Percentiles rank a stretch among this genome's conserved stretches.
These are phyloP conservation scores for Oropetium thomaeum DNA, from an alignment of 176 grass and related monocot species.

Conservation along the genomic window DNA sequence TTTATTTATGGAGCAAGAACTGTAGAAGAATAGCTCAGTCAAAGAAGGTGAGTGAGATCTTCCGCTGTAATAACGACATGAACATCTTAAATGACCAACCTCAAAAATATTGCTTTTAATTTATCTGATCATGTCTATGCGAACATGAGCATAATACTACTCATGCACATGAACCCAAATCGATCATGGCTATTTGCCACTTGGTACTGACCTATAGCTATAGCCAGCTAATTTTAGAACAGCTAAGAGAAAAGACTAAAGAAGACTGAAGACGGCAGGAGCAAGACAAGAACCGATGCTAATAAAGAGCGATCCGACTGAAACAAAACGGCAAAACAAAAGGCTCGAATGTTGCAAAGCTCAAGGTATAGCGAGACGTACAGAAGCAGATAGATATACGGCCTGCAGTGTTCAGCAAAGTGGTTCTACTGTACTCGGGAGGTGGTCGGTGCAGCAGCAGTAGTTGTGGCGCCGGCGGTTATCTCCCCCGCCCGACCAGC, in stretches of 20 bases:
- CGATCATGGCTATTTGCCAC: conserved; percentile 4
- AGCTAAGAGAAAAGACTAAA: not conserved
- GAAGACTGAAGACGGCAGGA: not conserved
- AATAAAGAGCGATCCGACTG: not conserved
- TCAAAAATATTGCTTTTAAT: conserved; percentile 4
- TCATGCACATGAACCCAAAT: not conserved
- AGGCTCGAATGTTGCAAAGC: conserved; percentile 41
- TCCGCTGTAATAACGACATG: not conserved
- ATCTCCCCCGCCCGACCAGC: conserved; percentile 15
- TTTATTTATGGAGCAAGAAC: conserved; percentile 5
- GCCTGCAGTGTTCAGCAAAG: not conserved
- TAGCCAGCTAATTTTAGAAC: conserved; percentile 10
- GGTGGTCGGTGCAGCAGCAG: conserved; percentile 27
- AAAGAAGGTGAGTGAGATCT: conserved; percentile 3
- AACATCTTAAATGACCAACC: conserved; percentile 10
- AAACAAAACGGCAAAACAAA: conserved; percentile 40
- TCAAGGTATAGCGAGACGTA: conserved; percentile 46
- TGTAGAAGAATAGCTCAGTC: conserved; percentile 14
- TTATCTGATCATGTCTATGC: not conserved
- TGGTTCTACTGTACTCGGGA: conserved; percentile 53
- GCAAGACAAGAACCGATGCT: not conserved
- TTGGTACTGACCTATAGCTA: conserved; percentile 28
- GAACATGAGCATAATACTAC: conserved; percentile 24
- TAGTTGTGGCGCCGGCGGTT: not conserved
- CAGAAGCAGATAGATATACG: conserved; percentile 37